phyloP scores from a whole-genome alignment of 2,329 filamentous ascomycete genomes.

The Allantophomopsis lycopodina region DNA sequence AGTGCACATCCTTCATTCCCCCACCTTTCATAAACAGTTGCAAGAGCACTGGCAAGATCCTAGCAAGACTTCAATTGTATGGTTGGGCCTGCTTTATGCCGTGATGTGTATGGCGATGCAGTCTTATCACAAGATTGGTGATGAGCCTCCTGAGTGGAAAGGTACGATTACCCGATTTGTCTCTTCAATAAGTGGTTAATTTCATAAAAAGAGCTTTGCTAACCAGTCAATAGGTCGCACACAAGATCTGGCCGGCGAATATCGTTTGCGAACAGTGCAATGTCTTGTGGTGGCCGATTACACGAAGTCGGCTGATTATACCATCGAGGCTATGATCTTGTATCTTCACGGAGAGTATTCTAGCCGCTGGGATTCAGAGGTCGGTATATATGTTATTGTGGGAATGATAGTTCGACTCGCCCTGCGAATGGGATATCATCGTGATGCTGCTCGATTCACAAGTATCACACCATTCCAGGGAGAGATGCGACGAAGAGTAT shows the following conservation, averaged over 20 bases:
- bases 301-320: slow-evolving; percentile 59
- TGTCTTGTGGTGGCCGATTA: slow-evolving; percentile 66
- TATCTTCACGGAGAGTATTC: slow-evolving; percentile 67
- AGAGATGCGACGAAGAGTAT: slow-evolving; percentile 59
- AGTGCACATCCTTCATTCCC: slow-evolving; percentile 67
- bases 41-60: slow-evolving; percentile 57
- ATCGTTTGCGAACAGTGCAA: slow-evolving; percentile 61
- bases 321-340: slow-evolving; percentile 65
- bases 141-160: slow-evolving; percentile 67
- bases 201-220: too few species aligned
- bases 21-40: slow-evolving; percentile 69
- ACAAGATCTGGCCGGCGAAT: slow-evolving; percentile 46
- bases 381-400: slow-evolving; percentile 31
- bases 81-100: slow-evolving; percentile 65
- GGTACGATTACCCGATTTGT: slow-evolving; percentile 27
- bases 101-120: slow-evolving; percentile 67
- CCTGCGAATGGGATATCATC: slow-evolving; percentile 48
- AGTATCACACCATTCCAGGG: slow-evolving; percentile 61
- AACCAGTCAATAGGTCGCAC: slow-evolving; percentile 19
- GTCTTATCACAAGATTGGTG: slow-evolving; percentile 66
- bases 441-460: slow-evolving; percentile 63
- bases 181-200: neutral
- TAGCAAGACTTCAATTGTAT: slow-evolving; percentile 59
- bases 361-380: slow-evolving; percentile 59
- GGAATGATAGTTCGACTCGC: slow-evolving; percentile 39